A percentile compares a stretch with the other conserved stretches of the same genome.
phyloP scores from a whole-genome alignment of 495 filamentous ascomycete species.

The Aspergillus avenaceus region DNA sequence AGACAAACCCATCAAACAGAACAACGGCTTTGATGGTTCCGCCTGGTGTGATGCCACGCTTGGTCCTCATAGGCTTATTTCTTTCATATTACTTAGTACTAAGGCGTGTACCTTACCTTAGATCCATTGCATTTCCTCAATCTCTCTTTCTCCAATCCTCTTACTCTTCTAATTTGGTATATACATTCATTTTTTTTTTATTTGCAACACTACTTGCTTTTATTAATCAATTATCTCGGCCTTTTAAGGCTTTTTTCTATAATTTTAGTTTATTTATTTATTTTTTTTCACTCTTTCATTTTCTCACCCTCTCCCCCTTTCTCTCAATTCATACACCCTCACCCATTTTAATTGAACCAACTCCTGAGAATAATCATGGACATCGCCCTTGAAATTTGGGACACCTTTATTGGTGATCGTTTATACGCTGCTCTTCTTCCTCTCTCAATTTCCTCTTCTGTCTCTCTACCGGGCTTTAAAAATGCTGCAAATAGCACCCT shows the following conservation, averaged over 20 bases:
- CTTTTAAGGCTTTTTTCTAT: no score
- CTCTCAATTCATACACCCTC: neutral
- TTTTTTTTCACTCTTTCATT: neutral
- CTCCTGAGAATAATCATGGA: constrained; percentile 76
- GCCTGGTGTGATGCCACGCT: constrained; percentile 37
- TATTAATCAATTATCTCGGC: no score
- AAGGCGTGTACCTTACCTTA: neutral
- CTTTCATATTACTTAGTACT: neutral
- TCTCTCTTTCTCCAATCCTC: neutral
- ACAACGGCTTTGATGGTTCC: constrained; percentile 33
- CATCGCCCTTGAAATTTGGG: constrained; percentile 79
- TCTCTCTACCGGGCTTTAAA: constrained; percentile 36
- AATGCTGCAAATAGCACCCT: constrained; percentile 38
- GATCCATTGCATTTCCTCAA: neutral
- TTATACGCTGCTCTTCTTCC: constrained; percentile 72
- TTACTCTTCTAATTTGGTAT: neutral
- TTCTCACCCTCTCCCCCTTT: neutral
- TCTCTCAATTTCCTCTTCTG: constrained; percentile 46
- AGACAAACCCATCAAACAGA: constrained; percentile 3
- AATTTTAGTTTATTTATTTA: neutral
- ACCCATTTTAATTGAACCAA: neutral
- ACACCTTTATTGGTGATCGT: constrained; percentile 80
- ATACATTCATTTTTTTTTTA: no score
- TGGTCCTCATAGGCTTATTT: constrained; percentile 5
- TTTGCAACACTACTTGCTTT: no score